Conservation (phyloP, 345 rosid genomes). For the Rhodomyrtus tomentosa region DNA sequence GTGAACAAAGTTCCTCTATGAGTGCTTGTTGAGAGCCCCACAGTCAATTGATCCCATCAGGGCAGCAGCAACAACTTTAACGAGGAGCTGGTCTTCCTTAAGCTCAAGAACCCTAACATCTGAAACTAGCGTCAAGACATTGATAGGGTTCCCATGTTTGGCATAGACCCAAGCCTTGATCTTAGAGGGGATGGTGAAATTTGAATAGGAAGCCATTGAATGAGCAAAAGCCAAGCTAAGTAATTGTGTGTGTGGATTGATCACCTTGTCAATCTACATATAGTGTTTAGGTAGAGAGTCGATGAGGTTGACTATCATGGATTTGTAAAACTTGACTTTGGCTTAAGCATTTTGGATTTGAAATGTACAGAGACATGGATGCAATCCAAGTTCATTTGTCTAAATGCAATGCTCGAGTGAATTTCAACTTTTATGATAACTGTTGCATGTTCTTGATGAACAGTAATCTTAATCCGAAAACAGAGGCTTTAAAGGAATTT, state of each 20-base stretch:
- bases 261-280: background rate
- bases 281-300: background rate
- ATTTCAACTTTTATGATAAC: background rate
- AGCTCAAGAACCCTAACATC: constrained; percentile 50
- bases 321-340: too few relatives aligned
- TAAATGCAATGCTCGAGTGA: background rate
- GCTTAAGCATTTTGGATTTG: background rate
- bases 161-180: constrained; percentile 77
- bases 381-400: background rate
- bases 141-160: constrained; percentile 47
- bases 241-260: background rate
- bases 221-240: background rate
- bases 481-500: background rate
- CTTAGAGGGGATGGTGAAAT: constrained; percentile 21
- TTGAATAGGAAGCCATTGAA: background rate
- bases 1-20: too few relatives aligned
- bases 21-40: too few relatives aligned
- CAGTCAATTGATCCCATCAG: too few relatives aligned
- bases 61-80: constrained; percentile 76
- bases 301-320: too few relatives aligned
- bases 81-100: constrained; percentile 67
- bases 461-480: background rate
- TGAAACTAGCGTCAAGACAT: constrained; percentile 55
- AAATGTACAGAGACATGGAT: background rate
- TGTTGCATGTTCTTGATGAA: background rate